A percentile compares a stretch with the other conserved stretches of the same genome.
Evolutionary conservation across 2,329 filamentous ascomycete species (phyloP).

Genomic region (Alternaria sp.): DNA sequence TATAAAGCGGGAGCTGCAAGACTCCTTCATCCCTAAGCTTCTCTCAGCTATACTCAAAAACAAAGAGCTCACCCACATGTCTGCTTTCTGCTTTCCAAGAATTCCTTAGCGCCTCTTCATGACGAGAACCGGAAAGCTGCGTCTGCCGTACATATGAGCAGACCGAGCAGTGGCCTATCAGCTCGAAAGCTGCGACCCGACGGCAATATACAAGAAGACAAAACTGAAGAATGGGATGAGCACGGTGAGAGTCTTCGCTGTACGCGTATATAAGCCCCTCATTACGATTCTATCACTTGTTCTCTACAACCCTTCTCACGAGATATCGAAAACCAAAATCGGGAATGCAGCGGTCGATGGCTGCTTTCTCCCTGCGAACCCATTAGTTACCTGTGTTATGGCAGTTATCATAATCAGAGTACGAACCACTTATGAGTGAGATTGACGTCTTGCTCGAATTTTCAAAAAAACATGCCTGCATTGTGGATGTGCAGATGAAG

Average conservation of each 20-base stretch:
- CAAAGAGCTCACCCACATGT: neutral
- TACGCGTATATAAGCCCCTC: neutral
- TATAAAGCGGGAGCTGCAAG: neutral
- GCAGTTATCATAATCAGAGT: neutral
- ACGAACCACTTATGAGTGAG: neutral
- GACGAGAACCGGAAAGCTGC: too few species aligned
- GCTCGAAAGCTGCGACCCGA: neutral
- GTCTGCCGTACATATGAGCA: neutral
- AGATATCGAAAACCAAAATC: neutral
- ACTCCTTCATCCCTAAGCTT: neutral
- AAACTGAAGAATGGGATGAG: neutral
- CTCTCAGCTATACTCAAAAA: neutral
- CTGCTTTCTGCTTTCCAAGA: neutral
- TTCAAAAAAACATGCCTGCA: neutral
- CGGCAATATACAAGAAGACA: neutral
- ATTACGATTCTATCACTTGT: neutral
- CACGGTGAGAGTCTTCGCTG: neutral
- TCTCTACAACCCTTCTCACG: neutral
- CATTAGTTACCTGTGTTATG: neutral
- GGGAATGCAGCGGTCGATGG: neutral
- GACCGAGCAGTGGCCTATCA: neutral
- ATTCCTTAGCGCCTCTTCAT: too few species aligned
- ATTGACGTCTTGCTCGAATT: neutral
- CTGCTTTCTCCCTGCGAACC: neutral
- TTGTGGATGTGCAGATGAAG: neutral